Evolutionary conservation across 139 green algal species (phyloP), one percentile per base, ranked within the genome.

Genomic region (Haematococcus sp.): DNA sequence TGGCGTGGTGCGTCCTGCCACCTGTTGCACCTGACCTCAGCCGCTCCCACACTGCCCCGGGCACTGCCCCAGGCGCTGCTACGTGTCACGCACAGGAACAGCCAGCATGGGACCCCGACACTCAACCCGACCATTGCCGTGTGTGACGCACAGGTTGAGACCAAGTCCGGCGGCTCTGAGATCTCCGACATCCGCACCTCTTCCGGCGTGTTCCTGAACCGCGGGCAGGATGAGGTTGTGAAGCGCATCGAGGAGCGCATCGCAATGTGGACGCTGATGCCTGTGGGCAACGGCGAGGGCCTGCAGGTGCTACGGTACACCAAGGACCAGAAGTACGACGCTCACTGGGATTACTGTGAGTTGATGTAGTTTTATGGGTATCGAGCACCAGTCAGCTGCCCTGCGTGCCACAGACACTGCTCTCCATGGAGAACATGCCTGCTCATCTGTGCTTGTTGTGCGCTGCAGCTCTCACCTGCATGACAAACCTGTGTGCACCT

Each of bases 221-320:
- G 79, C 1, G 65, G 51, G 3, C 43, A 80, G 13, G 77, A 87
- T 68, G 46, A 74, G 2, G 51, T 80, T 2, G 49, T 80, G 0
- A 56, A 63, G 46, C 31, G 67, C 33, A 79, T 90, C 43, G 84
- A 90, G 72, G 22, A 77, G 30, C 76, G 84, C 28, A 76, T 88
- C 16, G 55, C 79, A 4, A 75, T 75, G 15, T 86, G 79, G 84
- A 87, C 84, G 3, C 71, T 87, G 30, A 78, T 87, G 51, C 79
- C 84, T 7, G 74, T 81, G 15, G 52, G 64, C 22, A 72, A 84
- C 60, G 79, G 77, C 28, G 92, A 97, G 76, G 87, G 79, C 13
- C 77, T 96, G 51, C 92, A 97, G 60, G 89, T 97, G 35, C 85
- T 97, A 67, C 79, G 80, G 25, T 83, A 87, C 69, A 55, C 78